phyloP scores from a whole-genome alignment of 768 basidiomycete genomes.

The Tulasnella sp. region DNA sequence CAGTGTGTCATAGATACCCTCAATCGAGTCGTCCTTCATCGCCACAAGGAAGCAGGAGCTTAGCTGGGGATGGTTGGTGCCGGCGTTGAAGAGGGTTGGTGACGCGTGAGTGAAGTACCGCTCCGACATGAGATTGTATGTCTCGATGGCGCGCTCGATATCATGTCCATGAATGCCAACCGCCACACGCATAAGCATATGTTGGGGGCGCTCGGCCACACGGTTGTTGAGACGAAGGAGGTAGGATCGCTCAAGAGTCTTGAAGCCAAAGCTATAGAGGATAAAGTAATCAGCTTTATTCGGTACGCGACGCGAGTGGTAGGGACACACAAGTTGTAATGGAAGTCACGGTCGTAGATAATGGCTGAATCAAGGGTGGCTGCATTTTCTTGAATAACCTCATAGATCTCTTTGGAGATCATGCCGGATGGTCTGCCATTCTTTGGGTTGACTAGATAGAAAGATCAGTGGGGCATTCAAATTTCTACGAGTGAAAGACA shows the following conservation, averaged over 20 bases:
- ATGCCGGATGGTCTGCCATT: conserved; percentile 77
- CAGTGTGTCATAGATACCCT: conserved; percentile 97
- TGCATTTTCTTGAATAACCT: conserved; percentile 70
- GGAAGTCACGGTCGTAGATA: conserved; percentile 97
- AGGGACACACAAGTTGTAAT: conserved; percentile 73
- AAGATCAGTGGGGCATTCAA: background rate
- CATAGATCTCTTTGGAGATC: conserved; percentile 84
- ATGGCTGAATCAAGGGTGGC: conserved; percentile 82
- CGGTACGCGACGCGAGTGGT: background rate
- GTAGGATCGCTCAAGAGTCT: conserved; percentile 96
- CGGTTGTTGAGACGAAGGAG: conserved; percentile 88
- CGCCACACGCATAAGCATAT: conserved; percentile 99
- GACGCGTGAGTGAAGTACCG: conserved; percentile 98
- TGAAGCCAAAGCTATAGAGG: conserved; percentile 86
- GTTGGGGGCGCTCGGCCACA: conserved; percentile 94
- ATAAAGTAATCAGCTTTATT: background rate
- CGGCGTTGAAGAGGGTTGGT: conserved; percentile 96
- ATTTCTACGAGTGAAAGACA: conserved; percentile 21
- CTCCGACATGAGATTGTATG: conserved; percentile 94
- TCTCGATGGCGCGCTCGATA: conserved; percentile 81
- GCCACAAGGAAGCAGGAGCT: conserved; percentile 92
- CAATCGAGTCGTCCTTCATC: conserved; percentile 98
- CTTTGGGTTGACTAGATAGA: conserved; percentile 75
- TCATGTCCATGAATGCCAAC: conserved; percentile 91
- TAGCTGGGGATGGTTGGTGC: conserved; percentile 90